Evolutionary conservation across 2,329 filamentous ascomycete species (phyloP), one percentile per base, ranked within the genome.

Genomic region (Aspergillus sp.): DNA sequence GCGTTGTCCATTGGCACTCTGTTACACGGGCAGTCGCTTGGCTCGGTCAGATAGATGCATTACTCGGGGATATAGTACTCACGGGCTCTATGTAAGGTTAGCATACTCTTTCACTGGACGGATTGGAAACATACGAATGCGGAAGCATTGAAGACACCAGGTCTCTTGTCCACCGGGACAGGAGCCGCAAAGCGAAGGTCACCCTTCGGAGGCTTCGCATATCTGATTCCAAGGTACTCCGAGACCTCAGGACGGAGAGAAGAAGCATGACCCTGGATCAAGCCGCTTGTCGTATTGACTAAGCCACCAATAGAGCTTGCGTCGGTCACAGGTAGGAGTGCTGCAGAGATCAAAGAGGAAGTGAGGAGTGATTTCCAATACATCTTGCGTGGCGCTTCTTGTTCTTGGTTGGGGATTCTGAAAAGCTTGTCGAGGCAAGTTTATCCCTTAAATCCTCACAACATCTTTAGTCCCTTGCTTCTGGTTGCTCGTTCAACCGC

Each of bases 111-210:
- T 15, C 9, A 13, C 34, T 41, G 13, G 34, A 15, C 5, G 11
- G 19, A 41, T 13, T 45, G 15, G 19, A 15, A 41, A 41, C 51
- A 25, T 54, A 54, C 51, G 43, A 54, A 54, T n/a, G 43, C 25
- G 13, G 31, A n/a, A 2, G 51, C 51, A 54, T 54, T 30, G 51
- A 41, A 54, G 30, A 54, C 17, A 43, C 31, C 51, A 15, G 51
- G 31, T 22, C 30, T n/a, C 41, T 38, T 41, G 23, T 54, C 51
- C 51, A 54, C 51, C 7, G 51, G 31, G 6, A 54, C 51, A 17
- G 51, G 51, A 7, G 51, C 19, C 22, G 51, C 51, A 54, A 54
- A 54, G 11, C 51, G 51, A 54, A 54, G 51, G 19, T 43, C 51
- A 13, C 51, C 51, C 13, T 23, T 43, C 4, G 51, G n/a, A 28